Evolutionary conservation across 768 basidiomycete genomes (phyloP).

Genomic region (Naganishia kalamii): DNA sequence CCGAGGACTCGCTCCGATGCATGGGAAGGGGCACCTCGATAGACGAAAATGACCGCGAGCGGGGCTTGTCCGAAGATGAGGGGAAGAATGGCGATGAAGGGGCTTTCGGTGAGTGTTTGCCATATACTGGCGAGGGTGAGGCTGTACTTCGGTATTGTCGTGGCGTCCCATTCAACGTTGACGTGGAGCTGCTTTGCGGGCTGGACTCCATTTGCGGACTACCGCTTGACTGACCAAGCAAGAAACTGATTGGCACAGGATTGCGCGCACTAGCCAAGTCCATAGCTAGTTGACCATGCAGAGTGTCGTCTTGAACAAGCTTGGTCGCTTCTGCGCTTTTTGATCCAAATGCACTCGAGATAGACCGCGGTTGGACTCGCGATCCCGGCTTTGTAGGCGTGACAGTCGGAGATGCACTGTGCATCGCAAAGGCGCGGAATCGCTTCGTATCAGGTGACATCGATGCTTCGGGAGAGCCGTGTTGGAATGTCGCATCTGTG

Average conservation of each 20-base stretch:
- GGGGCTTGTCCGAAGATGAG: not conserved
- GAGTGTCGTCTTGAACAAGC: conserved; percentile 23
- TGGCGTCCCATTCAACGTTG: not conserved
- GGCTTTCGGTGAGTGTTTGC: not conserved
- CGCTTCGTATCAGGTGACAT: not conserved
- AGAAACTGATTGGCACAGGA: conserved; percentile 43
- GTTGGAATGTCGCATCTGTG: not conserved
- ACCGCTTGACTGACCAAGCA: conserved; percentile 24
- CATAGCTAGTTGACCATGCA: conserved; percentile 41
- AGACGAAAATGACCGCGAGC: conserved; percentile 3
- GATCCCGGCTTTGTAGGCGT: not conserved
- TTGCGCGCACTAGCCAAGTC: conserved; percentile 36
- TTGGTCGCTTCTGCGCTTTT: not conserved
- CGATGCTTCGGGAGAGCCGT: not conserved
- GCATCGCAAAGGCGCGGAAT: not conserved
- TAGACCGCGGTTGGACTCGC: not conserved
- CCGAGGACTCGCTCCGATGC: conserved; percentile 12
- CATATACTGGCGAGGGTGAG: not conserved
- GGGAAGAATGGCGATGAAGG: conserved; percentile 16
- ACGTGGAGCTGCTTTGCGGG: not conserved
- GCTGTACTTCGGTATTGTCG: not conserved
- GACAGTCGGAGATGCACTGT: not conserved
- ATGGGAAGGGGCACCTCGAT: conserved; percentile 19
- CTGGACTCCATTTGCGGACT: not conserved
- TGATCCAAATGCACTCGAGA: not conserved